Evolutionary conservation across 2,329 filamentous ascomycete genomes (phyloP).

Genomic region (Phoma sp.): DNA sequence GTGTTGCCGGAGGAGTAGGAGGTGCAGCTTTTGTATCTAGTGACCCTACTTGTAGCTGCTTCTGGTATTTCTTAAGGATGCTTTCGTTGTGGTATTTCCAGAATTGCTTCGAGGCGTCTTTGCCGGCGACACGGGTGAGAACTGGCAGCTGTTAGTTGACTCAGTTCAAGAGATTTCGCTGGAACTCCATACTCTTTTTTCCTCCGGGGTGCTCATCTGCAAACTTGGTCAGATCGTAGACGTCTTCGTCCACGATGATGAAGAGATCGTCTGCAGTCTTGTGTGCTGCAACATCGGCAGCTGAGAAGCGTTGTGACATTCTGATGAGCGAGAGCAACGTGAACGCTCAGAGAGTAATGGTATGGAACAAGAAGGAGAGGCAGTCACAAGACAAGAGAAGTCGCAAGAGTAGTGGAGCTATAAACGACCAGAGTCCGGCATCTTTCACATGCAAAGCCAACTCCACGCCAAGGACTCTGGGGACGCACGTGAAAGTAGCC

Average conservation of each 20-base stretch:
- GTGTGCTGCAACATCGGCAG: slow-evolving; percentile 86
- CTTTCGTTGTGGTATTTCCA: slow-evolving; percentile 69
- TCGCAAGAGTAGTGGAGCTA: slow-evolving; percentile 27
- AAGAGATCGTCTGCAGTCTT: slow-evolving; percentile 86
- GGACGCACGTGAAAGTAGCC: slow-evolving; percentile 34
- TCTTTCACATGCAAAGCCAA: slow-evolving; percentile 47
- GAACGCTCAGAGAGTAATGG: slow-evolving; percentile 13
- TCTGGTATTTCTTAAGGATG: slow-evolving; percentile 68
- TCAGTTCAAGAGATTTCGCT: background rate
- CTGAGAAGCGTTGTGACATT: slow-evolving; percentile 89
- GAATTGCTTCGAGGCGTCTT: slow-evolving; percentile 72
- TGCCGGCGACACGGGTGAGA: slow-evolving; percentile 68
- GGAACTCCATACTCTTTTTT: slow-evolving; percentile 67
- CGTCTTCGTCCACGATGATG: slow-evolving; percentile 92
- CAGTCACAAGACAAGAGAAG: slow-evolving; percentile 29
- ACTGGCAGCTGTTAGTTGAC: slow-evolving; percentile 53
- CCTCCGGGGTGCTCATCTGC: slow-evolving; percentile 66
- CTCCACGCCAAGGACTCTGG: slow-evolving; percentile 38
- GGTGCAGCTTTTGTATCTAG: slow-evolving; percentile 78
- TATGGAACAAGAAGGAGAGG: slow-evolving; percentile 22
- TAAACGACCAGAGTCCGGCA: slow-evolving; percentile 23
- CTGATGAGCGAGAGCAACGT: slow-evolving; percentile 15
- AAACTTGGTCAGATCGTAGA: slow-evolving; percentile 86
- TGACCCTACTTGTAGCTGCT: slow-evolving; percentile 69
- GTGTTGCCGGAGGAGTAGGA: slow-evolving; percentile 58